These are phyloP conservation scores for Mycothermus thermophilus DNA, from an alignment of 495 filamentous ascomycete genomes.

Conservation along the genomic window DNA sequence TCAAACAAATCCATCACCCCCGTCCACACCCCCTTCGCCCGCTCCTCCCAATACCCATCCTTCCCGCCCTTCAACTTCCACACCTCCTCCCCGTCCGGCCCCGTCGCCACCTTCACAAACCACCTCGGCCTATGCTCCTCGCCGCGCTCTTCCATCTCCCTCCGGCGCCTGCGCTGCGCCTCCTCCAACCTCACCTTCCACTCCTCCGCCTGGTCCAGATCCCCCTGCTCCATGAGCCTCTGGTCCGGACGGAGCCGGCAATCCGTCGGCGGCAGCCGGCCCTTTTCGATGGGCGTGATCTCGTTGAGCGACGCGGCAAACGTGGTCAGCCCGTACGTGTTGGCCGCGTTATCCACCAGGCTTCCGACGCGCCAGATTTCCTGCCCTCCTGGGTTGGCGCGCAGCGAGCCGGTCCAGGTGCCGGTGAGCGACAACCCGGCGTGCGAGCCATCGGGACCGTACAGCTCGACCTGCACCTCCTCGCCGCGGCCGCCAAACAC, in stretches of 20 bases:
- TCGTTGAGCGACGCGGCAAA: slow-evolving; percentile 86
- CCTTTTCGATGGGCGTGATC: slow-evolving; percentile 64
- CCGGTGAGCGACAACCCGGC: slow-evolving; percentile 53
- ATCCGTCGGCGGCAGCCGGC: slow-evolving; percentile 64
- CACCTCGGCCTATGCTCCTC: slow-evolving; percentile 61
- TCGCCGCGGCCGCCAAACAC: slow-evolving; percentile 94
- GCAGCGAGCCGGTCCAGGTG: slow-evolving; percentile 69
- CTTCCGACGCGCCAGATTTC: slow-evolving; percentile 67
- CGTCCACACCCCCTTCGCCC: slow-evolving; percentile 52
- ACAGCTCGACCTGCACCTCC: slow-evolving; percentile 64
- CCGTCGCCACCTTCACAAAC: slow-evolving; percentile 53
- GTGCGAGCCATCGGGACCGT: slow-evolving; percentile 46
- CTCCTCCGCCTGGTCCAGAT: slow-evolving; percentile 70
- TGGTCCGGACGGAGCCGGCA: slow-evolving; percentile 81
- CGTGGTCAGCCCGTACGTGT: slow-evolving; percentile 71
- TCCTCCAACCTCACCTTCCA: slow-evolving; percentile 77
- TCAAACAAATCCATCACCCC: slow-evolving; percentile 58
- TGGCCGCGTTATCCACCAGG: slow-evolving; percentile 59
- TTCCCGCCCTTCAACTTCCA: slow-evolving; percentile 72
- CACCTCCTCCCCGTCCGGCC: slow-evolving; percentile 50
- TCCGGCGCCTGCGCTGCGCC: slow-evolving; percentile 60
- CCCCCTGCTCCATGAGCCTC: slow-evolving; percentile 67
- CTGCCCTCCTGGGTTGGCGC: slow-evolving; percentile 44
- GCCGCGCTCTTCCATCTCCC: slow-evolving; percentile 58
- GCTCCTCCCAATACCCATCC: slow-evolving; percentile 87